Conservation (phyloP, 2,329 filamentous ascomycete species). For the Harringtonia aguacate region DNA sequence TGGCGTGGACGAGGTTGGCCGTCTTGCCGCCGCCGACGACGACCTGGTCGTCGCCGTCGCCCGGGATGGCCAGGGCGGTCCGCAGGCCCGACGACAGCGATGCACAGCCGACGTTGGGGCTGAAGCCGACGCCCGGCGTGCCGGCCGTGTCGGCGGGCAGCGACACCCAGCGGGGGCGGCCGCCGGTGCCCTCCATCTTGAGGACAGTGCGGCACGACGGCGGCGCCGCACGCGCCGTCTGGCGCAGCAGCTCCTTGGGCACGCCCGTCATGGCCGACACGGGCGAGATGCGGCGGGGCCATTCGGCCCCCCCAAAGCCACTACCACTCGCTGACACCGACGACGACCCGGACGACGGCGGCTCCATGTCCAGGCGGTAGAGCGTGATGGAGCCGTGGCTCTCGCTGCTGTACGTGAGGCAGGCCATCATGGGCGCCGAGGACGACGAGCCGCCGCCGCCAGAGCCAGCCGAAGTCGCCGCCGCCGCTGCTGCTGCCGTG, state of each 20-base stretch:
- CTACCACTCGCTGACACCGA: neutral
- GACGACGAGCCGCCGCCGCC: neutral
- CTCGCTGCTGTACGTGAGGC: slow-evolving; percentile 9
- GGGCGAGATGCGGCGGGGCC: slow-evolving; percentile 11
- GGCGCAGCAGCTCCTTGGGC: slow-evolving; percentile 13
- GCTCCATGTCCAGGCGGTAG: slow-evolving; percentile 10
- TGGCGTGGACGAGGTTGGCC: slow-evolving; percentile 11
- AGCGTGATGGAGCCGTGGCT: slow-evolving; percentile 11
- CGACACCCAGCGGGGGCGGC: slow-evolving; percentile 9
- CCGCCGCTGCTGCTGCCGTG: neutral
- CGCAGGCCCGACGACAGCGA: slow-evolving; percentile 5
- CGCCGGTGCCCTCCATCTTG: slow-evolving; percentile 1
- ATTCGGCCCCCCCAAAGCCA: slow-evolving; percentile 5
- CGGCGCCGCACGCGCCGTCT: slow-evolving; percentile 9
- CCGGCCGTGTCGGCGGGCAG: slow-evolving; percentile 5
- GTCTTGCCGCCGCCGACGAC: slow-evolving; percentile 5
- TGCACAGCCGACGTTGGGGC: slow-evolving; percentile 7
- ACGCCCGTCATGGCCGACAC: slow-evolving; percentile 12
- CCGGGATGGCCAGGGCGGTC: neutral
- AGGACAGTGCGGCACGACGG: slow-evolving; percentile 11
- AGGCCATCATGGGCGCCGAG: slow-evolving; percentile 9
- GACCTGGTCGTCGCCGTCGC: slow-evolving; percentile 2
- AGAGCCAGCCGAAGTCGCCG: neutral
- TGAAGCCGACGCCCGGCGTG: slow-evolving; percentile 7
- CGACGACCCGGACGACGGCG: neutral